Percentiles rank a stretch among this genome's conserved stretches.
These are phyloP conservation scores for Diplotaxis tenuifolia DNA, from an alignment of 345 rosid genomes.

Conservation along the genomic window DNA sequence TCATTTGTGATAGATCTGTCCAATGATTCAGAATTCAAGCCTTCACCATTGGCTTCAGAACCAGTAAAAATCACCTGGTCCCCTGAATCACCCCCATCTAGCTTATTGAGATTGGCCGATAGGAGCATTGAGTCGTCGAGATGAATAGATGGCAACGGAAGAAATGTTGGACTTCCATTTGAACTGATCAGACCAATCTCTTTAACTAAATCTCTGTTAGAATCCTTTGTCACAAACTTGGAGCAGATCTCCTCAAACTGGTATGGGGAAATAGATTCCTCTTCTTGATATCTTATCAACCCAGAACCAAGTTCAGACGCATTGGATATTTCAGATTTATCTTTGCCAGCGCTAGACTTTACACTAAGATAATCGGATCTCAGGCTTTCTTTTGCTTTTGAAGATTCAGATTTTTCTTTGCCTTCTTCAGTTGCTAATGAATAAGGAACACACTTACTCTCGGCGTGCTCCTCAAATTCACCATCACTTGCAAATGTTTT, in stretches of 20 bases:
- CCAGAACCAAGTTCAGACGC: conserved; percentile 49
- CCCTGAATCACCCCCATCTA: conserved; percentile 34
- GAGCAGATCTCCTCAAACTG: conserved; percentile 65
- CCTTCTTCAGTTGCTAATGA: conserved; percentile 44
- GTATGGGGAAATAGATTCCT: conserved; percentile 55
- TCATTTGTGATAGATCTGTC: conserved; percentile 36
- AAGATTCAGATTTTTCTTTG: conserved; percentile 42
- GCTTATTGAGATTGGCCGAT: conserved; percentile 36
- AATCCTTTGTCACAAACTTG: conserved; percentile 75
- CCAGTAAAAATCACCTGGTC: conserved; percentile 35
- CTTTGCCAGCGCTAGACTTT: conserved; percentile 39
- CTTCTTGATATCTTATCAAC: conserved; percentile 59
- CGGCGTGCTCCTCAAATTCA: conserved; percentile 62
- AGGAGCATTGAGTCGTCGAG: conserved; percentile 51
- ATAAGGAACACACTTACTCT: conserved; percentile 53
- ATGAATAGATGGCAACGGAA: conserved; percentile 50
- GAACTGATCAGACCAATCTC: conserved; percentile 87
- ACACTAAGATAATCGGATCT: conserved; percentile 34
- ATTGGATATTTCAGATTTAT: conserved; percentile 38
- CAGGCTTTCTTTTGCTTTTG: conserved; percentile 46
- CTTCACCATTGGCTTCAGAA: conserved; percentile 34
- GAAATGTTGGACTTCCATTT: conserved; percentile 64
- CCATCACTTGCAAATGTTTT: conserved; percentile 51
- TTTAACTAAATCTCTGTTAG: conserved; percentile 75
- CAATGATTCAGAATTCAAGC: conserved; percentile 28